Base-by-base conservation (phyloP, 495 filamentous ascomycete genomes). In the Aspergillus carlsbadensis region DNA sequence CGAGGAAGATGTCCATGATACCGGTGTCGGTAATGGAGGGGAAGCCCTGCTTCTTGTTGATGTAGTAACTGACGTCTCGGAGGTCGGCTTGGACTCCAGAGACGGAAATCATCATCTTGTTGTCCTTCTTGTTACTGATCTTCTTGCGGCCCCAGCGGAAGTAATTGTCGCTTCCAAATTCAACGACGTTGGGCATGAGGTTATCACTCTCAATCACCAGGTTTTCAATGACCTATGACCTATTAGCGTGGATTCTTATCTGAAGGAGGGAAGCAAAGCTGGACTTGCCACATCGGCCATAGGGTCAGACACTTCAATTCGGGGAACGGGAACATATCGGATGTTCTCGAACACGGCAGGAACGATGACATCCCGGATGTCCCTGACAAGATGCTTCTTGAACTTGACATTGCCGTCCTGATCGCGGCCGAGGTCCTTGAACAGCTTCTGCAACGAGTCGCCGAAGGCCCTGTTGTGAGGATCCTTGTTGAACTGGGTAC, bases 21-120 rank as follows among this genome's bases (percentile, higher is more conserved):
- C 94, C 94, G 3, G 81, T 88, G 65, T 98, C 94, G 43, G 84
- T 92, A 68, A 98, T 78, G 11, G 88, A 83, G 2, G 93, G 95
- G 79, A 97, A 97, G 40, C 95, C 95, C 67, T 95, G 79, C 81
- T 98, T 98, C 75, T 87, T 88, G 73, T 95, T 92, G 77, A 98
- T 81, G 70, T 96, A 93, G 78, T 95, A 98, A 77, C 87, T 88
- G 48, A 98, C 89, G 70, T 98, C 94, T 51, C 70, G 65, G 2
- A 78, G 61, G 48, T 77, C 74, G 17, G 66, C 63, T 75, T 98
- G 94, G 48, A 98, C 83, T 17, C 92, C 92, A 47, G 91, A 94
- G 5, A 89, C 88, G 35, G 88, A 87, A 41, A 98, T 78, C 78
- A 92, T 79, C 59, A 79, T 70, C 62, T 89, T 87, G 71, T 96